phyloP scores from a whole-genome alignment of 495 filamentous ascomycete species.

The Extremus antarcticus region DNA sequence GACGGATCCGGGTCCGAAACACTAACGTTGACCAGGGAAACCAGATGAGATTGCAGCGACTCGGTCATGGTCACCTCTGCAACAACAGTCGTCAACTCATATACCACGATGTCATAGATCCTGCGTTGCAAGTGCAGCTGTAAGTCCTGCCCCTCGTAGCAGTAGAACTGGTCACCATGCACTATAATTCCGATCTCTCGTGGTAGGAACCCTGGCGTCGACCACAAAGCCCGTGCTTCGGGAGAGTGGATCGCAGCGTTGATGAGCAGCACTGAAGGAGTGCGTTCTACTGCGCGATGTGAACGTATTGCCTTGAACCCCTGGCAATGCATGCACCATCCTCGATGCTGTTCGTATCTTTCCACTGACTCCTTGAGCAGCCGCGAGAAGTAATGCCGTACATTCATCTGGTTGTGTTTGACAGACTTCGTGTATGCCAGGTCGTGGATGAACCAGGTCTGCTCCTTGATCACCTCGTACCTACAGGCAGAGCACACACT shows the following conservation, averaged over 20 bases:
- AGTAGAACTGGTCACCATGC: conserved; percentile 71
- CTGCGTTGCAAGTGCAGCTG: conserved; percentile 53
- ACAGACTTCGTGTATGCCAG: conserved; percentile 53
- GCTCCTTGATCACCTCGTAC: conserved; percentile 60
- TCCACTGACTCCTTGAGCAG: conserved; percentile 81
- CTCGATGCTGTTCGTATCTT: conserved; percentile 64
- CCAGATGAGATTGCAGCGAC: conserved; percentile 78
- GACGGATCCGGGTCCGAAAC: conserved; percentile 33
- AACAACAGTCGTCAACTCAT: conserved; percentile 84
- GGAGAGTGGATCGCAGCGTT: conserved; percentile 64
- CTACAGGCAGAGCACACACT: conserved; percentile 76
- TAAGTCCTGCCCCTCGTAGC: conserved; percentile 79
- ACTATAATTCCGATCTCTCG: conserved; percentile 83
- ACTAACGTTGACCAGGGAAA: conserved; percentile 82
- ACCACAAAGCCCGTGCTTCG: conserved; percentile 71
- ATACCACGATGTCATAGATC: conserved; percentile 63
- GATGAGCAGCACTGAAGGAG: conserved; percentile 74
- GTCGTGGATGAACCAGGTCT: conserved; percentile 65
- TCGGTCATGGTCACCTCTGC: conserved; percentile 76
- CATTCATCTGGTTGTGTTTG: conserved; percentile 25
- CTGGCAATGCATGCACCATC: conserved; percentile 83
- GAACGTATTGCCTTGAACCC: conserved; percentile 73
- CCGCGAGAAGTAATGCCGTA: conserved; percentile 61
- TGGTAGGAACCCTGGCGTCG: conserved; percentile 78
- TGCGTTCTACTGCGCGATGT: conserved; percentile 63